Evolutionary conservation across 2,329 filamentous ascomycete species (phyloP).

Genomic region (Penicillium vulpinum): DNA sequence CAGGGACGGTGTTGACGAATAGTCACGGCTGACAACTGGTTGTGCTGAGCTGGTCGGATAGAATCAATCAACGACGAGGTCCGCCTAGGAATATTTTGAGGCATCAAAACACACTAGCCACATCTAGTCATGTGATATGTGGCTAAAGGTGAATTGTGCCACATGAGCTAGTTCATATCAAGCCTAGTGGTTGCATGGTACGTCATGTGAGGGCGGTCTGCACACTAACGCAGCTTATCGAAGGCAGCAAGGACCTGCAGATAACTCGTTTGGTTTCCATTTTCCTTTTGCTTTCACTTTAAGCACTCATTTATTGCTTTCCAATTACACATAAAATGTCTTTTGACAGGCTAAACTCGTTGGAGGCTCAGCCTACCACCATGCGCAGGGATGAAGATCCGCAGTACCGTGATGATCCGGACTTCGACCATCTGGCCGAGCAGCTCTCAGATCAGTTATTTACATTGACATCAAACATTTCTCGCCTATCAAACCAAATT

Average conservation of each 20-base stretch:
- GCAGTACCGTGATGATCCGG: slow-evolving; percentile 85
- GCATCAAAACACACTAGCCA: slow-evolving; percentile 40
- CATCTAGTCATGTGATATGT: slow-evolving; percentile 28
- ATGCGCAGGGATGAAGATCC: slow-evolving; percentile 69
- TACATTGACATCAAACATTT: slow-evolving; percentile 82
- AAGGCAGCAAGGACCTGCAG: slow-evolving; percentile 24
- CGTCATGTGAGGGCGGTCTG: slow-evolving; percentile 35
- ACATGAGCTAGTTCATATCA: slow-evolving; percentile 11
- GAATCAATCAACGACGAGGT: slow-evolving; percentile 13
- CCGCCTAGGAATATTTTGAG: slow-evolving; percentile 29
- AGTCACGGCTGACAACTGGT: slow-evolving; percentile 6
- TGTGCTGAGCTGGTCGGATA: slow-evolving; percentile 12
- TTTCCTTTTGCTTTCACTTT: slow-evolving; percentile 8
- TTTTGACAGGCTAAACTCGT: slow-evolving; percentile 79
- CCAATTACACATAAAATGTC: slow-evolving; percentile 63
- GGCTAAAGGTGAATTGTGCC: slow-evolving; percentile 1
- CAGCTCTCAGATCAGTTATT: slow-evolving; percentile 86
- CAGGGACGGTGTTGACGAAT: slow-evolving; percentile 7
- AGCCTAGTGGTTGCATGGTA: slow-evolving; percentile 16
- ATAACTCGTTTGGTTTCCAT: slow-evolving; percentile 14
- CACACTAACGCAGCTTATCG: slow-evolving; percentile 17
- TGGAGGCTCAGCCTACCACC: slow-evolving; percentile 75
- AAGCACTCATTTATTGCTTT: slow-evolving; percentile 1
- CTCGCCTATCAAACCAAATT: slow-evolving; percentile 79
- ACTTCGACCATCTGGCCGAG: slow-evolving; percentile 80